phyloP scores from a whole-genome alignment of 768 basidiomycete genomes.

The Boletus fagicola region DNA sequence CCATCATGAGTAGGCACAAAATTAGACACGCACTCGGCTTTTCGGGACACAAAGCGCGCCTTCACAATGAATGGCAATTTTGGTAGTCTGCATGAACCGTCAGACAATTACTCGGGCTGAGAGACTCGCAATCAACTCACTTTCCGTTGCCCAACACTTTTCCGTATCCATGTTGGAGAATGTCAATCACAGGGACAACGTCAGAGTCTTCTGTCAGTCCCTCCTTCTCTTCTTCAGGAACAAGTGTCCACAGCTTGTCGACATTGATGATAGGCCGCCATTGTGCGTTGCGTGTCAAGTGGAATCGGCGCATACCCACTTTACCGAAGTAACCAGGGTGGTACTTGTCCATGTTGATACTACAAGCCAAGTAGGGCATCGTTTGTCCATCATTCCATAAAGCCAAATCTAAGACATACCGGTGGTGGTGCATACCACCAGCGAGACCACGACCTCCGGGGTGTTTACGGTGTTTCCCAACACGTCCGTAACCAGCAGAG shows the following conservation, averaged over 20 bases:
- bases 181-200: slow-evolving; percentile 94
- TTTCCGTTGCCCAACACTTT: slow-evolving; percentile 95
- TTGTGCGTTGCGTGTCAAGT: slow-evolving; percentile 83
- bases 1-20: slow-evolving; percentile 16
- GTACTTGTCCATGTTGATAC: slow-evolving; percentile 98
- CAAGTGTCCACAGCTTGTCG: slow-evolving; percentile 94
- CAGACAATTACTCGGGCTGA: neutral
- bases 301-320: slow-evolving; percentile 99
- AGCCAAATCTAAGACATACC: slow-evolving; percentile 43
- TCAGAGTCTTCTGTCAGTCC: slow-evolving; percentile 69
- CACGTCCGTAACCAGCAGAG: slow-evolving; percentile 99
- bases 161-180: slow-evolving; percentile 76
- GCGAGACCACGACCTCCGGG: slow-evolving; percentile 99
- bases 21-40: slow-evolving; percentile 62
- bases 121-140: slow-evolving; percentile 43
- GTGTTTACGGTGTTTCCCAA: slow-evolving; percentile 99
- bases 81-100: slow-evolving; percentile 56
- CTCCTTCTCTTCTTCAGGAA: slow-evolving; percentile 82
- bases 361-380: slow-evolving; percentile 27
- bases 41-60: slow-evolving; percentile 89
- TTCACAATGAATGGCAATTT: slow-evolving; percentile 96
- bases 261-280: slow-evolving; percentile 98
- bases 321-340: slow-evolving; percentile 99
- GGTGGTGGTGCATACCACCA: slow-evolving; percentile 99
- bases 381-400: neutral